phyloP scores from a whole-genome alignment of 106 monocot genomes.

The Allium sativum region DNA sequence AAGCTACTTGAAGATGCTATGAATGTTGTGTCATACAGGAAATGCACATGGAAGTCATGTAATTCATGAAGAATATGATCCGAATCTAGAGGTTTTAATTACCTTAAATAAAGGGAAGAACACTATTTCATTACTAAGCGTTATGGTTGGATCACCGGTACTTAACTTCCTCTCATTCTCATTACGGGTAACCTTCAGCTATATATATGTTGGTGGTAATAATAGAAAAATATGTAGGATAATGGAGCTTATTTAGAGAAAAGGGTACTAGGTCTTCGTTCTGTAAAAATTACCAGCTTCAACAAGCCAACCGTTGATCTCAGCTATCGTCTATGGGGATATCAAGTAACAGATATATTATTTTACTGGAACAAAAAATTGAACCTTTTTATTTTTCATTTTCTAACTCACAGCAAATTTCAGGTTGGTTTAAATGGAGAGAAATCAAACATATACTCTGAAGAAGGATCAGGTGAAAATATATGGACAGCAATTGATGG shows the following conservation, averaged over 20 bases:
- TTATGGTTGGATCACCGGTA: slow-evolving; percentile 91
- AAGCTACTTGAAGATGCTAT: neutral
- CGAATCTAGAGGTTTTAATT: slow-evolving; percentile 26
- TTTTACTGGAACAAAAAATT: neutral
- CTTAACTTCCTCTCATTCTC: neutral
- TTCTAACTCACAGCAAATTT: neutral
- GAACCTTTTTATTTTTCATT: neutral
- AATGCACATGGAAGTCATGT: slow-evolving; percentile 44
- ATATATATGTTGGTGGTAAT: neutral
- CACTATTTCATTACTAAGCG: slow-evolving; percentile 75
- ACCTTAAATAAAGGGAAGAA: slow-evolving; percentile 40
- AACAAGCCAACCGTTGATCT: slow-evolving; percentile 23
- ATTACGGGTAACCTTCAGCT: neutral
- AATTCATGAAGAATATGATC: neutral
- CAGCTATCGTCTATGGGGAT: slow-evolving; percentile 40
- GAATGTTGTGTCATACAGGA: slow-evolving; percentile 24
- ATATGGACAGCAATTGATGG: slow-evolving; percentile 23
- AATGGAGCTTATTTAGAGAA: slow-evolving; percentile 64
- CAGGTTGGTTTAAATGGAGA: slow-evolving; percentile 77
- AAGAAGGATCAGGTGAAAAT: slow-evolving; percentile 33
- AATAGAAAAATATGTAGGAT: slow-evolving; percentile 29
- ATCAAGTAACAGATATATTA: slow-evolving; percentile 32
- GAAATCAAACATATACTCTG: slow-evolving; percentile 29
- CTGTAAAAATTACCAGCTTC: slow-evolving; percentile 27
- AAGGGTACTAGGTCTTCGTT: slow-evolving; percentile 33